Evolutionary conservation across 1,284 basidiomycete genomes (phyloP).

Genomic region (Rhodotorula sp.): DNA sequence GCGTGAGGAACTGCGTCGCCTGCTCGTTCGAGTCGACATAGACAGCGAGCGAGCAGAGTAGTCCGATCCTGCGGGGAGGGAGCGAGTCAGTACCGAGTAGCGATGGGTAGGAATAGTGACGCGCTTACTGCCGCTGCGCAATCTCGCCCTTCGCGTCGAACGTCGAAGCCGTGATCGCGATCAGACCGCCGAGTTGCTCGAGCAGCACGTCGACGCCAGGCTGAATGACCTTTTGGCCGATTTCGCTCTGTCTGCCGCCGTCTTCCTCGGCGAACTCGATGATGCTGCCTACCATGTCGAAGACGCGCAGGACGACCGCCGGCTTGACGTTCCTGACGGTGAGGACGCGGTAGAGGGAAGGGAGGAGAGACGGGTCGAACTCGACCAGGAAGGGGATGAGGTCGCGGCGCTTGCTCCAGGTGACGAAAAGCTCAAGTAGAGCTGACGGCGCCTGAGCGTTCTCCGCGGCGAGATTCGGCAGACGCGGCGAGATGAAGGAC

Average conservation of each 20-base stretch:
- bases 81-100: neutral
- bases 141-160: conserved; percentile 64
- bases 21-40: conserved; percentile 70
- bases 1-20: conserved; percentile 67
- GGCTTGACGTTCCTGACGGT: conserved; percentile 83
- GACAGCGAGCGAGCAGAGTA: conserved; percentile 76
- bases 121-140: conserved; percentile 64
- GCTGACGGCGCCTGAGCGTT: conserved; percentile 91
- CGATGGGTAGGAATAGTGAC: neutral
- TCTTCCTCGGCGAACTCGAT: conserved; percentile 58
- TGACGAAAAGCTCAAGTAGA: conserved; percentile 78
- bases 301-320: conserved; percentile 71
- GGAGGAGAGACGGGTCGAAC: conserved; percentile 68
- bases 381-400: conserved; percentile 65
- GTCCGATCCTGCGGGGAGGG: conserved; percentile 54
- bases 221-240: conserved; percentile 63
- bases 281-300: conserved; percentile 81
- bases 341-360: conserved; percentile 77
- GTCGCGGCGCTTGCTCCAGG: conserved; percentile 67
- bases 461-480: conserved; percentile 72
- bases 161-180: conserved; percentile 60
- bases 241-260: conserved; percentile 45
- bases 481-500: conserved; percentile 75
- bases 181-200: conserved; percentile 67
- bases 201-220: conserved; percentile 77